These are phyloP conservation scores for Xylariales sp. DNA, from an alignment of 2,329 filamentous ascomycete genomes.

Conservation along the genomic window DNA sequence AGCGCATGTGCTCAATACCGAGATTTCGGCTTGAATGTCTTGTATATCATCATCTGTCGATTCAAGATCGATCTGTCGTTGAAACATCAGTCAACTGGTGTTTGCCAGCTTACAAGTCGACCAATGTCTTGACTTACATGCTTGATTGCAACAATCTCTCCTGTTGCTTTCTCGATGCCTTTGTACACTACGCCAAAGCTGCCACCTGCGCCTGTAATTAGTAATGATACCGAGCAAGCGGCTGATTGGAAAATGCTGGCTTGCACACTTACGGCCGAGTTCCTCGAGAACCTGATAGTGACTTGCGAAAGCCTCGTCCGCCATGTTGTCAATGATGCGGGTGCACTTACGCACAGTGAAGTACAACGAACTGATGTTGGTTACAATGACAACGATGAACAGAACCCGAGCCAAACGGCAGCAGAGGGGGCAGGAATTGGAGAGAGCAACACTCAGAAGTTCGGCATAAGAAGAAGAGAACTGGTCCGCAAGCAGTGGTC, in stretches of 20 bases:
- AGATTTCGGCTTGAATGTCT: slow-evolving; percentile 97
- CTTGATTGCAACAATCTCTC: slow-evolving; percentile 94
- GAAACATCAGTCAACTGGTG: neutral
- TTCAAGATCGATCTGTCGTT: slow-evolving; percentile 85
- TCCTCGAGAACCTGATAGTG: slow-evolving; percentile 96
- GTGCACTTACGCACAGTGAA: slow-evolving; percentile 11
- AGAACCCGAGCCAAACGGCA: slow-evolving; percentile 12
- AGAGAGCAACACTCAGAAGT: slow-evolving; percentile 9
- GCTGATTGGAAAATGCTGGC: no score
- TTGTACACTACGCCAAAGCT: slow-evolving; percentile 98
- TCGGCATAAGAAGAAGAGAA: neutral
- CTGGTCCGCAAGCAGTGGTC: slow-evolving; percentile 5
- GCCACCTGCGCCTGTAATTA: no score
- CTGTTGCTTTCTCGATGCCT: slow-evolving; percentile 84
- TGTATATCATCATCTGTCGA: slow-evolving; percentile 97
- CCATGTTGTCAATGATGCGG: slow-evolving; percentile 36
- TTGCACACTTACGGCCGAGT: slow-evolving; percentile 70
- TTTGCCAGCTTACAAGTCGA: slow-evolving; percentile 1
- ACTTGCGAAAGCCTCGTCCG: slow-evolving; percentile 66
- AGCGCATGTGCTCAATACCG: slow-evolving; percentile 88
- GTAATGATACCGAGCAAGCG: no score
- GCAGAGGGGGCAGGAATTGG: slow-evolving; percentile 12
- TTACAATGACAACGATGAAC: slow-evolving; percentile 12
- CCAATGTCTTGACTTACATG: slow-evolving; percentile 57
- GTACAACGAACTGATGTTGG: slow-evolving; percentile 3